These are phyloP conservation scores for Isochrysis galbana DNA, from an alignment of 78 protist genomes.

Conservation along the genomic window DNA sequence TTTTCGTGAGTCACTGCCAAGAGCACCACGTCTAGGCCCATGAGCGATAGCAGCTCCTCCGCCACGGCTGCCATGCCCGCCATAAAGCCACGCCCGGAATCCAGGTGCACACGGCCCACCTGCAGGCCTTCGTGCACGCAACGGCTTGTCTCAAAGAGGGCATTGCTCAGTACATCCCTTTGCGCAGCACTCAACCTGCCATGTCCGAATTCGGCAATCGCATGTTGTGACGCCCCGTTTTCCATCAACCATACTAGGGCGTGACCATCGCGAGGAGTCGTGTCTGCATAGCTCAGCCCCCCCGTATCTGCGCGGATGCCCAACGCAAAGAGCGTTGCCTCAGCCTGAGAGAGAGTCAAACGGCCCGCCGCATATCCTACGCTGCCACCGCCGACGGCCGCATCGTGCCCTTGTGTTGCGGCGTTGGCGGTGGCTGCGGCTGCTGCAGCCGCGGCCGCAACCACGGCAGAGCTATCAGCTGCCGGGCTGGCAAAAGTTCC, in stretches of 20 bases:
- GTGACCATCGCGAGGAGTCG: not conserved
- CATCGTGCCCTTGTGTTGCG: not conserved
- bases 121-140: not conserved
- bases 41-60: not conserved
- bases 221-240: not conserved
- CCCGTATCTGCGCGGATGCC: constrained; percentile 38
- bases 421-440: not conserved
- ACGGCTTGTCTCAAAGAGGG: not conserved
- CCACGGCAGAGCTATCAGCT: no score
- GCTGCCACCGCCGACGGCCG: not conserved
- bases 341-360: not conserved
- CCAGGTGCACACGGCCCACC: not conserved
- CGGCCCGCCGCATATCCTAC: not conserved
- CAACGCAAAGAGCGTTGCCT: constrained; percentile 25
- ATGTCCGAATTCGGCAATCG: constrained; percentile 11
- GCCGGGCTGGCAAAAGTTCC: no score
- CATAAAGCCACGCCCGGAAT: not conserved
- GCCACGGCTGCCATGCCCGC: constrained; percentile 9
- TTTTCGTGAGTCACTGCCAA: not conserved
- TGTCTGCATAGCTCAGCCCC: not conserved
- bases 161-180: not conserved
- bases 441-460: not conserved
- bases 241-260: constrained; percentile 23
- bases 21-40: not conserved
- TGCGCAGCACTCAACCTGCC: not conserved